Conservation (phyloP, 306 rosid species). For the Glycine soja region DNA sequence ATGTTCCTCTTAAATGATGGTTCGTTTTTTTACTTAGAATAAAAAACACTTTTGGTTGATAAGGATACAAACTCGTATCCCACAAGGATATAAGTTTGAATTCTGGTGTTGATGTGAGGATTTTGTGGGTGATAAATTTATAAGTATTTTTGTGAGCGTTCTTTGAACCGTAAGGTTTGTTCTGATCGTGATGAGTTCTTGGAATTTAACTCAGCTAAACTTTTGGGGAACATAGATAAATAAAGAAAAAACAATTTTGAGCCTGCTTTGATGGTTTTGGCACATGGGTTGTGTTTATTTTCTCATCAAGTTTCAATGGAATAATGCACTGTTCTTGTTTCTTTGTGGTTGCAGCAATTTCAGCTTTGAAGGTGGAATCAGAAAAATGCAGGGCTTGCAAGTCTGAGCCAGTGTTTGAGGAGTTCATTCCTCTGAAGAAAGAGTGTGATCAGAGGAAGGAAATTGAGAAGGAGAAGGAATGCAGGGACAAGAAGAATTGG, state of each 20-base stretch:
- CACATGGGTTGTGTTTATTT: background rate
- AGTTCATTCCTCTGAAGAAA: conserved; percentile 23
- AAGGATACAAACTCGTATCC: background rate
- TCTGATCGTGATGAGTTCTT: background rate
- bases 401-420: conserved; percentile 25
- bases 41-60: background rate
- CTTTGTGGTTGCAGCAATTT: conserved; percentile 2
- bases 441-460: conserved; percentile 2
- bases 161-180: too few relatives aligned
- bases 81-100: background rate
- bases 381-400: conserved; percentile 49
- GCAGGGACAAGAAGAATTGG: conserved; percentile 17
- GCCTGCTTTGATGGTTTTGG: background rate
- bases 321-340: background rate
- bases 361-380: conserved; percentile 55
- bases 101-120: background rate
- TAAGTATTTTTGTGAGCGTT: background rate
- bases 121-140: background rate
- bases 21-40: conserved; percentile 45
- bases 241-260: too few relatives aligned
- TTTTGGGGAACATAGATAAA: background rate
- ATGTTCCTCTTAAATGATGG: conserved; percentile 78
- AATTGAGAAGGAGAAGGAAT: conserved; percentile 1
- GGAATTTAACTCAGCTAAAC: background rate
- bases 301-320: background rate